phyloP scores from a whole-genome alignment of 768 basidiomycete genomes.

The Tricholoma bakamatsutake region DNA sequence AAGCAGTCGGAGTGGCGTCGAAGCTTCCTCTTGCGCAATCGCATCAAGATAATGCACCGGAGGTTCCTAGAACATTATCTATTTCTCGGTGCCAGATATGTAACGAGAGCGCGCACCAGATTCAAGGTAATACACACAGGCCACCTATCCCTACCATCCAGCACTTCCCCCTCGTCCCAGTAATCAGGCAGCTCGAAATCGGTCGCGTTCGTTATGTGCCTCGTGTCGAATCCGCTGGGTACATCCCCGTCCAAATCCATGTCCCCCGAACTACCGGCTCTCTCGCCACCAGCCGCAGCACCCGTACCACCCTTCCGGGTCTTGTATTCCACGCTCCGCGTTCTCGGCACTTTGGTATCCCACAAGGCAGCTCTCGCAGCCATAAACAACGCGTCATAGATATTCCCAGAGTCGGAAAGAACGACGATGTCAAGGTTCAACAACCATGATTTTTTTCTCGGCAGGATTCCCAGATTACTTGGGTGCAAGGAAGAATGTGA shows the following conservation, averaged over 20 bases:
- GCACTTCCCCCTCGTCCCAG: conserved; percentile 76
- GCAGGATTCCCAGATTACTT: conserved; percentile 53
- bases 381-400: conserved; percentile 74
- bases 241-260: conserved; percentile 54
- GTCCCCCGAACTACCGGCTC: conserved; percentile 25
- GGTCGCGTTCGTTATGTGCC: conserved; percentile 42
- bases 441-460: conserved; percentile 66
- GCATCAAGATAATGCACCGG: conserved; percentile 71
- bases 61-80: conserved; percentile 37
- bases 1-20: conserved; percentile 55
- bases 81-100: background rate
- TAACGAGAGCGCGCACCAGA: conserved; percentile 36
- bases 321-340: conserved; percentile 64
- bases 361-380: conserved; percentile 74
- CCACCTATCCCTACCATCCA: conserved; percentile 60
- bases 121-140: conserved; percentile 78
- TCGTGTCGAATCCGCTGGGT: conserved; percentile 55
- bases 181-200: conserved; percentile 88
- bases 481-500: conserved; percentile 65
- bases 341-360: conserved; percentile 76
- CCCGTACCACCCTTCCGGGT: conserved; percentile 26
- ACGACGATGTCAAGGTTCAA: conserved; percentile 70
- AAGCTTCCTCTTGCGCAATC: conserved; percentile 62
- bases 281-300: conserved; percentile 10
- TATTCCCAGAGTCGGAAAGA: conserved; percentile 68